Base-by-base conservation (phyloP, 805 yeast species). In the Wickerhamomyces queroliae region DNA sequence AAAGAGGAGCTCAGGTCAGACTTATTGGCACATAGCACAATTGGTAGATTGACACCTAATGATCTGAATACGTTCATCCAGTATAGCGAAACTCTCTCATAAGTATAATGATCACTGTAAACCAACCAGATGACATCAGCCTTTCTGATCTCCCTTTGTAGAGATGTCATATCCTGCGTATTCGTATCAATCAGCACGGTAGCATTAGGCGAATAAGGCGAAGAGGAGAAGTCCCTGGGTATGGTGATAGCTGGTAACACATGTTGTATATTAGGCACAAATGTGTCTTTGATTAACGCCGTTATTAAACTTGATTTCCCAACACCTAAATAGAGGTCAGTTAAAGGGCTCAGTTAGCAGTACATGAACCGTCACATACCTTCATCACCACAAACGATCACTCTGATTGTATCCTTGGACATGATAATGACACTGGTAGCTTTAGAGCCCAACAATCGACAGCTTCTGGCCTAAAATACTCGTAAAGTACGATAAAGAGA, bases 91-190 rank as follows among this genome's bases (percentile, higher is more conserved):
- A 93, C 78, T 35, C 98, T 70, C 58, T 93, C 98, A 56, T 89
- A 93, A 0, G 98, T 88, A 56, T 89, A 93, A 53, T 89, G 95
- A 55, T 90, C 98, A 3, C 93, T 76, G 56, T 90, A 93, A 0
- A 93, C 88, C n/a, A 93, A 71, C 91, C 96, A 84, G 2, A 93
- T 84, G 12, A 89, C 97, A 60, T 86, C 91, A 0, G 97, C 93
- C 38, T 75, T 72, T 35, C 95, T 72, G 46, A 93, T 73, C 56
- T 88, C 96, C 24, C 72, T 67, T 42, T 84, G 86, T 12, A 93
- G 62, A 0, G 64, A 56, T 1, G 63, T 62, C 25, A 78, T 62
- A 53, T 88, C 95, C 1, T 80, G 71, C 1, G 88, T 69, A 2
- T 80, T 66, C 0, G 98, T 91, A 56, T 93, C 99, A 1, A 89